phyloP scores from a whole-genome alignment of 2,329 filamentous ascomycete species.

The Cercospora nicotianae region DNA sequence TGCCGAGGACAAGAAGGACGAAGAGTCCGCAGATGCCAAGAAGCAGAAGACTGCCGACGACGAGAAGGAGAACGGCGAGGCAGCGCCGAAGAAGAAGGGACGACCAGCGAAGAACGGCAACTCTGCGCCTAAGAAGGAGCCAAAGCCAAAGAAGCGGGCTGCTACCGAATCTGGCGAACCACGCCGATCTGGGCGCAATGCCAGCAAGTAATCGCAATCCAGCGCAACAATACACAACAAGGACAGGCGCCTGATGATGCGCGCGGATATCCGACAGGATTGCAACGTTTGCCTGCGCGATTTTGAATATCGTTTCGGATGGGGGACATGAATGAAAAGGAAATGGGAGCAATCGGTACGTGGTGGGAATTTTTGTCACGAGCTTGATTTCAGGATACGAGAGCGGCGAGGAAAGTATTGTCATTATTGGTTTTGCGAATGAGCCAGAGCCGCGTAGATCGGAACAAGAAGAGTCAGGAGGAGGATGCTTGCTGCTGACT shows the following conservation, averaged over 20 bases:
- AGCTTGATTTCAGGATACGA: not conserved
- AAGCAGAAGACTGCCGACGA: constrained; percentile 36
- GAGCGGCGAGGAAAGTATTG: not conserved
- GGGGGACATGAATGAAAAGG: not conserved
- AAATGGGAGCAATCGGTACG: not conserved
- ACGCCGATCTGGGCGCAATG: constrained; percentile 48
- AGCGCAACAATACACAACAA: not conserved
- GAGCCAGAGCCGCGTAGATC: not conserved
- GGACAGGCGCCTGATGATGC: not conserved
- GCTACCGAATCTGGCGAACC: constrained; percentile 52
- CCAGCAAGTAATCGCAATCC: constrained; percentile 23
- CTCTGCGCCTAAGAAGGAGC: constrained; percentile 40
- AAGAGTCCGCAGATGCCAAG: constrained; percentile 37
- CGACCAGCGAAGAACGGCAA: constrained; percentile 44
- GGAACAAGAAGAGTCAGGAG: not conserved
- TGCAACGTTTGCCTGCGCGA: not conserved
- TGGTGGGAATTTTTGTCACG: not conserved
- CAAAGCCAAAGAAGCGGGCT: constrained; percentile 50
- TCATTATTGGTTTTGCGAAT: not conserved
- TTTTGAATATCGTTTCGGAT: not conserved
- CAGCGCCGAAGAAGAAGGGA: constrained; percentile 45
- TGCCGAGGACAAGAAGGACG: constrained; percentile 38
- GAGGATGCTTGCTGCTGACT: not conserved
- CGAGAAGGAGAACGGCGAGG: constrained; percentile 38
- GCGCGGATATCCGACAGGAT: not conserved